Base-by-base conservation (phyloP, 345 rosid species). In the Angophora floribunda region DNA sequence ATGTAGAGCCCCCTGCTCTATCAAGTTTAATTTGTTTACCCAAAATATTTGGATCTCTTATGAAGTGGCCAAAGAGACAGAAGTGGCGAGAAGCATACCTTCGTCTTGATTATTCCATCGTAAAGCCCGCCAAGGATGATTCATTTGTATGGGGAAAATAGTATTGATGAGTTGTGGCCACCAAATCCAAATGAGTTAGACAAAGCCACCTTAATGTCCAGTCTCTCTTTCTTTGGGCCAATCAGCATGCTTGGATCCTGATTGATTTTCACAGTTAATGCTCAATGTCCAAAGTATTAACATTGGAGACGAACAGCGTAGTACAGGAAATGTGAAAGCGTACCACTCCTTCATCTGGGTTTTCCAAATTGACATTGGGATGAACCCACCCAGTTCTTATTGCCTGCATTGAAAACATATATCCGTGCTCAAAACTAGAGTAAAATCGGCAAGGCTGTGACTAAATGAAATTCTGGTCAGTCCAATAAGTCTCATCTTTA, bases 331-430 rank as follows among this genome's bases (percentile, higher is more conserved):
- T 11, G 28, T 0, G 1, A 36, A 75, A 75, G 84, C 84, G 2
- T 85, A 91, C 93, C 90, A 91, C 90, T 70, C 89, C 87, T 87
- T 87, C 41, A 41, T 89, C 91, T 22, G 92, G 93, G 86, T 89
- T 89, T 61, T 90, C 93, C 79, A 92, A 88, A 59, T 90, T 90
- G 52, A 92, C 28, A 52, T 90, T 92, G 10, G 93, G 93, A 87
- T 92, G 93, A 50, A 92, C 47, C 93, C 92, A 92, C 88, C 92
- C 93, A 4, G 92, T 92, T 88, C 89, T 87, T 89, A 92, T 92
- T 61, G 93, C 93, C 93, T 92, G 88, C 87, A 79, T 41, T 36
- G 26, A 52, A 21, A 75, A 30, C 17, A 41, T n/a, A 51, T 32
- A 52, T n/a, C 47, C 47, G 6, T 7, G 10, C 52, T 26, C 65